Percentiles rank a stretch among this genome's conserved stretches.
Conservation (phyloP, 306 rosid species). For the Luffa acutangula region DNA sequence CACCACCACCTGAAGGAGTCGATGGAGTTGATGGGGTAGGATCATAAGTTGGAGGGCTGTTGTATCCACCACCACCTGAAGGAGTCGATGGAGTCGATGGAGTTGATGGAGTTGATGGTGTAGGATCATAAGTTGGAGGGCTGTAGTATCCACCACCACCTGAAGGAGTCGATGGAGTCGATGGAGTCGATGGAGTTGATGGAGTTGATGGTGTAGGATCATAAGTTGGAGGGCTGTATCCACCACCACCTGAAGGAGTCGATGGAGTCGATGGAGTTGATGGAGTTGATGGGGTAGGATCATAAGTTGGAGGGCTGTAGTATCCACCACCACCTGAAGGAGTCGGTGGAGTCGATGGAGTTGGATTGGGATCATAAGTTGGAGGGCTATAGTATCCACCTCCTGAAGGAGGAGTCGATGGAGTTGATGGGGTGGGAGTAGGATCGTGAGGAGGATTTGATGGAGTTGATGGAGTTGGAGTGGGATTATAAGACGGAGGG, state of each 20-base stretch:
- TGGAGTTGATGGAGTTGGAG: conserved; percentile 11
- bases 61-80: conserved; percentile 26
- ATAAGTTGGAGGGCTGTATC: no score
- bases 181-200: no score
- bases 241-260: conserved; percentile 14
- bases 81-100: no score
- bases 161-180: no score
- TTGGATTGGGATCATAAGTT: background rate
- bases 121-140: no score
- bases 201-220: no score
- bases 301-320: conserved; percentile 29
- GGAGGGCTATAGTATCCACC: conserved; percentile 18
- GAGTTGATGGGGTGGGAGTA: conserved; percentile 24
- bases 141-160: no score
- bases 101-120: no score
- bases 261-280: no score
- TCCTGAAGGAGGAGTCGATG: conserved; percentile 10
- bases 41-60: conserved; percentile 29
- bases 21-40: conserved; percentile 20
- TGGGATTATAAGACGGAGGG: conserved; percentile 7
- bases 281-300: background rate
- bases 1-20: conserved; percentile 13
- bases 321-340: conserved; percentile 15
- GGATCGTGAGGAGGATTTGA: conserved; percentile 35
- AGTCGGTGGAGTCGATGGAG: background rate